phyloP scores from a whole-genome alignment of 345 rosid genomes.

The Melaleuca quinquenervia region DNA sequence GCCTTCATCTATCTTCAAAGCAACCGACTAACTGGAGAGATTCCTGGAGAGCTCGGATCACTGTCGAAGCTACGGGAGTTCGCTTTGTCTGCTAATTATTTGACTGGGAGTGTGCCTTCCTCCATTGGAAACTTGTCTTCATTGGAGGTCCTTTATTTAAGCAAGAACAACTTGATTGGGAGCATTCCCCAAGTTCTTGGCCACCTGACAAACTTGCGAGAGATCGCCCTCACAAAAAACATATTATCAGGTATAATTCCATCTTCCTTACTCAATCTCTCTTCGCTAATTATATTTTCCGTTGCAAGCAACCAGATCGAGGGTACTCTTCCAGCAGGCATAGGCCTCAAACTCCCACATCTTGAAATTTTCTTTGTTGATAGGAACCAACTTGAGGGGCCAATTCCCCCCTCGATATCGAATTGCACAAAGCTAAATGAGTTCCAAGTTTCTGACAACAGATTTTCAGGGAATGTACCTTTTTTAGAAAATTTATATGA shows the following conservation, averaged over 20 bases:
- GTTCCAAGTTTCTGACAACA: accelerated
- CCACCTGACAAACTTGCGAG: background rate
- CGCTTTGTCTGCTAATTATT: background rate
- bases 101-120: background rate
- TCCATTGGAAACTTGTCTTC: background rate
- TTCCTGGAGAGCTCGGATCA: background rate
- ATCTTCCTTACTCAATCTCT: background rate
- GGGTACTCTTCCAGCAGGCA: too few species aligned
- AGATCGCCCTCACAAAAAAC: too few species aligned
- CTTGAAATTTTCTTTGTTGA: accelerated
- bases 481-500: background rate
- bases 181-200: background rate
- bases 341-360: background rate
- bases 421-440: accelerated
- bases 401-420: background rate
- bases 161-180: background rate
- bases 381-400: accelerated
- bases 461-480: accelerated
- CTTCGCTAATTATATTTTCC: too few species aligned
- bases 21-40: background rate
- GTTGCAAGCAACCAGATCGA: too few species aligned
- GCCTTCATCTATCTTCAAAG: background rate
- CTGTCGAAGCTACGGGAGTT: background rate
- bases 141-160: background rate
- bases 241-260: background rate